Conservation (phyloP, 257 asterid species). For the Striga asiatica region DNA sequence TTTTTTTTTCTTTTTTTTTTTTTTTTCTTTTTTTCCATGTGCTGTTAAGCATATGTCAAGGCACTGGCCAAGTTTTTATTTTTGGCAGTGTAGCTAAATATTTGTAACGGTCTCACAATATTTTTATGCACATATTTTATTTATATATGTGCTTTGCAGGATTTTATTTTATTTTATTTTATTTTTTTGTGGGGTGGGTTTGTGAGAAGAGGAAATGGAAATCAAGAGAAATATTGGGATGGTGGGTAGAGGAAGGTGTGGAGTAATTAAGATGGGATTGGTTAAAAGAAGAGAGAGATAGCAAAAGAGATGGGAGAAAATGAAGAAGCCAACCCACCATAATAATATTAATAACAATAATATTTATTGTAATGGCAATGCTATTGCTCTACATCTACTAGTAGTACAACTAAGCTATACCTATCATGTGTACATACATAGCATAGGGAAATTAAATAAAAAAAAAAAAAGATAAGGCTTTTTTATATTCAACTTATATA, state of each 20-base stretch:
- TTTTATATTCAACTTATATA: too few relatives aligned
- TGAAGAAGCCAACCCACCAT: slow-evolving; percentile 21
- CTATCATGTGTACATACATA: too few relatives aligned
- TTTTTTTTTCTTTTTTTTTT: too few relatives aligned
- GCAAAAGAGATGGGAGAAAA: not conserved
- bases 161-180: too few relatives aligned
- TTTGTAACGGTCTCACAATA: slow-evolving; percentile 28
- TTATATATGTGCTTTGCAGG: not conserved
- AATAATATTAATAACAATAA: slow-evolving; percentile 2
- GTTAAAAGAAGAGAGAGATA: slow-evolving; percentile 15
- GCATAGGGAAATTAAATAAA: too few relatives aligned
- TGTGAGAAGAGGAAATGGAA: slow-evolving; percentile 21
- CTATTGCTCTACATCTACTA: too few relatives aligned
- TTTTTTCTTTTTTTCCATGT: too few relatives aligned
- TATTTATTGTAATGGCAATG: too few relatives aligned
- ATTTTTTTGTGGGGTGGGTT: not conserved
- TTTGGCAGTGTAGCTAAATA: slow-evolving; percentile 12
- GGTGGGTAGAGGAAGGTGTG: slow-evolving; percentile 36
- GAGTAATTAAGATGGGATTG: slow-evolving; percentile 34
- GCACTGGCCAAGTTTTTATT: slow-evolving; percentile 25
- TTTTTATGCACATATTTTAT: too few relatives aligned
- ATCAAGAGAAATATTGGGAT: slow-evolving; percentile 29
- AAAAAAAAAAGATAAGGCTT: too few relatives aligned
- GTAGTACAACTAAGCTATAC: slow-evolving; percentile 4
- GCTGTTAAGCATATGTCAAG: too few relatives aligned